phyloP scores from a whole-genome alignment of 1,284 basidiomycete species.

The Lentinus polychrous region DNA sequence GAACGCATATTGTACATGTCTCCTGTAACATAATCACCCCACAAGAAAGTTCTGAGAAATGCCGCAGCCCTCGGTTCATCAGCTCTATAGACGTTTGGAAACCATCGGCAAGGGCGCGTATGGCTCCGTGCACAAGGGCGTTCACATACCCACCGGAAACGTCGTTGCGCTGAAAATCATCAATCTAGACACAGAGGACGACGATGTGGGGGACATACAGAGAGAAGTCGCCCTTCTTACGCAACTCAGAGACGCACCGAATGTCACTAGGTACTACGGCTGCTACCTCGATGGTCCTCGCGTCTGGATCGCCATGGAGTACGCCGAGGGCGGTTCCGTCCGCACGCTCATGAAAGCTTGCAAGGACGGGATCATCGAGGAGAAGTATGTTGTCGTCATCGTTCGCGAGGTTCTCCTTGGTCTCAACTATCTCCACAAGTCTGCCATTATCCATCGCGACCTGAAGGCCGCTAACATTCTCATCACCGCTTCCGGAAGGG shows the following conservation, averaged over 20 bases:
- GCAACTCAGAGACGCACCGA: constrained; percentile 82
- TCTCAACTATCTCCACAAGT: constrained; percentile 85
- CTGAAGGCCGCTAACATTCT: constrained; percentile 97
- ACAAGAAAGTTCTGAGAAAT: constrained; percentile 10
- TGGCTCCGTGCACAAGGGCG: constrained; percentile 93
- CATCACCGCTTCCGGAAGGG: constrained; percentile 79
- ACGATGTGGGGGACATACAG: constrained; percentile 96
- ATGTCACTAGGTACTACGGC: constrained; percentile 94
- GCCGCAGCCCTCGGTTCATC: constrained; percentile 29
- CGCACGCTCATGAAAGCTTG: constrained; percentile 84
- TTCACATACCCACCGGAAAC: constrained; percentile 77
- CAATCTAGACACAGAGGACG: constrained; percentile 94
- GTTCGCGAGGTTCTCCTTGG: constrained; percentile 85
- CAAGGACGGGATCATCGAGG: constrained; percentile 79
- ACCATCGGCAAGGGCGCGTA: constrained; percentile 89
- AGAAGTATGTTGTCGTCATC: constrained; percentile 86
- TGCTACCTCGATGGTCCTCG: constrained; percentile 92
- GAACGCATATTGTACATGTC: background rate
- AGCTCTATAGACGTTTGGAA: constrained; percentile 48
- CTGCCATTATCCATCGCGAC: constrained; percentile 93
- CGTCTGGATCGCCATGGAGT: constrained; percentile 99
- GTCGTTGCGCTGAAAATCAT: constrained; percentile 97
- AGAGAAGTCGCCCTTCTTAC: constrained; percentile 91
- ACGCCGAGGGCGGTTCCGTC: constrained; percentile 93
- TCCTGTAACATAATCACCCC: background rate